These are phyloP conservation scores for Komagataella populi DNA, from an alignment of 805 yeast species.

Conservation along the genomic window DNA sequence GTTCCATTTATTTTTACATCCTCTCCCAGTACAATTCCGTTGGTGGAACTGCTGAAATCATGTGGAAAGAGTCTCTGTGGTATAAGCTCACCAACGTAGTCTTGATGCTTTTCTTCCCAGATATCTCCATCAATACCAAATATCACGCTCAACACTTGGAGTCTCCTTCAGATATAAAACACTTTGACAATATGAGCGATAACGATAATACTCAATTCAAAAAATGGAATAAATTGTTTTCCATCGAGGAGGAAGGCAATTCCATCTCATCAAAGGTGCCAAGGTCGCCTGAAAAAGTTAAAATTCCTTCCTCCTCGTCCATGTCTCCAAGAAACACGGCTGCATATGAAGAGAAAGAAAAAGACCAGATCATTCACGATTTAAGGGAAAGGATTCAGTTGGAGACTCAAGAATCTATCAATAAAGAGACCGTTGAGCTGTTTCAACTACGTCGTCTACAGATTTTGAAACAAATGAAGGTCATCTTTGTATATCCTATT, in stretches of 20 bases:
- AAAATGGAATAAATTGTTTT: background rate
- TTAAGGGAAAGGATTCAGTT: conserved; percentile 6
- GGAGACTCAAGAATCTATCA: conserved; percentile 25
- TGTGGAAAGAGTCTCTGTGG: conserved; percentile 16
- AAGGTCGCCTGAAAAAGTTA: background rate
- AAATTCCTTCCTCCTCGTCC: background rate
- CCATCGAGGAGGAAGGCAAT: background rate
- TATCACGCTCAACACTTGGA: conserved; percentile 14
- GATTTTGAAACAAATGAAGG: conserved; percentile 66
- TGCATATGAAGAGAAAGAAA: conserved; percentile 5
- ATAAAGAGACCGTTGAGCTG: conserved; percentile 43
- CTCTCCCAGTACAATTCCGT: conserved; percentile 43
- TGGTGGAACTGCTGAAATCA: conserved; percentile 11
- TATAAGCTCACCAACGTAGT: conserved; percentile 13
- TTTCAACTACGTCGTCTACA: conserved; percentile 50
- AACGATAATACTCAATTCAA: background rate
- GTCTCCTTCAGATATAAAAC: conserved; percentile 13
- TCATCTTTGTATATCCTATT: conserved; percentile 73
- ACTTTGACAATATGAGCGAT: conserved; percentile 6
- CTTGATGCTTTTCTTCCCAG: conserved; percentile 17
- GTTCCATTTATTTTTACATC: conserved; percentile 62
- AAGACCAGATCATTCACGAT: conserved; percentile 2
- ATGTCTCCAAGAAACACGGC: background rate
- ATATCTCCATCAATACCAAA: conserved; percentile 15
- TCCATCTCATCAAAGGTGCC: background rate